These are phyloP conservation scores for Pseudocercospora fijiensis DNA, from an alignment of 2,329 filamentous ascomycete species.

Conservation along the genomic window DNA sequence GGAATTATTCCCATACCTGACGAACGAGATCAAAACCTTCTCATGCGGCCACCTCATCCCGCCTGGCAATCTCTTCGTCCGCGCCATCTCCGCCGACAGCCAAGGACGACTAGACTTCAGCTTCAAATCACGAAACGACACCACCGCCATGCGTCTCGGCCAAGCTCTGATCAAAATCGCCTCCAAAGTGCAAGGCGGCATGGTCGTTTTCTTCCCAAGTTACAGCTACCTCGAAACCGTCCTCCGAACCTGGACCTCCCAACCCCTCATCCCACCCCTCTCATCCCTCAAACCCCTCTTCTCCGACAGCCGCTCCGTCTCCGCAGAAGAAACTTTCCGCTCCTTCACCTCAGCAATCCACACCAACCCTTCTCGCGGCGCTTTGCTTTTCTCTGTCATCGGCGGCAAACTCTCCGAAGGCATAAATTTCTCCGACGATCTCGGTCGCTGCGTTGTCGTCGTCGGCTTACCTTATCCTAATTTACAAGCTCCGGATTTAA, in stretches of 20 bases:
- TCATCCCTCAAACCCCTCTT: slow-evolving; percentile 50
- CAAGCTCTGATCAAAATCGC: slow-evolving; percentile 69
- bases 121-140: slow-evolving; percentile 70
- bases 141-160: slow-evolving; percentile 70
- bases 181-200: slow-evolving; percentile 75
- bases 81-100: slow-evolving; percentile 59
- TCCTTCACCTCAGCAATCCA: slow-evolving; percentile 69
- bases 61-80: slow-evolving; percentile 73
- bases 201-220: slow-evolving; percentile 94
- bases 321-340: slow-evolving; percentile 68
- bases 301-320: slow-evolving; percentile 53
- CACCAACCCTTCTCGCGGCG: slow-evolving; percentile 56
- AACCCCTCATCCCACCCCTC: slow-evolving; percentile 32
- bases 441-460: slow-evolving; percentile 88
- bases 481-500: slow-evolving; percentile 85
- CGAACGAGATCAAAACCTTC: slow-evolving; percentile 66
- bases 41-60: slow-evolving; percentile 97
- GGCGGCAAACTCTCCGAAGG: slow-evolving; percentile 95
- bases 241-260: slow-evolving; percentile 43
- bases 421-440: slow-evolving; percentile 92
- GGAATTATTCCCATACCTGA: slow-evolving; percentile 78
- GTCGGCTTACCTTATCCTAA: slow-evolving; percentile 93
- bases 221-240: slow-evolving; percentile 86
- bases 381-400: slow-evolving; percentile 82
- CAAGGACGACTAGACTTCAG: slow-evolving; percentile 75